Evolutionary conservation across 768 basidiomycete genomes (phyloP).

Genomic region (Naganishia friedmannii): DNA sequence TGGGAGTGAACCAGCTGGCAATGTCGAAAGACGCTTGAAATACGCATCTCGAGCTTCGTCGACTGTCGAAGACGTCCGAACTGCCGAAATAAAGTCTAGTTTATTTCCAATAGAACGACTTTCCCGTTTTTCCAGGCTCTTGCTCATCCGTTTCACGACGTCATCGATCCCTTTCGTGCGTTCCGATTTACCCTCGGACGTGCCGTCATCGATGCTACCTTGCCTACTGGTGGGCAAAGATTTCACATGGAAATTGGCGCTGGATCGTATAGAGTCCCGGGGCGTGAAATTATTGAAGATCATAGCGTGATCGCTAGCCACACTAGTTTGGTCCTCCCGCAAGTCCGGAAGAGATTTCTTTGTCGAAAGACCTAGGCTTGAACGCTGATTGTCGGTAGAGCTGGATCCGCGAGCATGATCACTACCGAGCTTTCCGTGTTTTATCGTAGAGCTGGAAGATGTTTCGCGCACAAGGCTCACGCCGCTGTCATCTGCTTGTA

Average conservation of each 20-base stretch:
- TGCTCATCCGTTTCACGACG: constrained; percentile 20
- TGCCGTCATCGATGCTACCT: constrained; percentile 8
- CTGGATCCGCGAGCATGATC: constrained; percentile 47
- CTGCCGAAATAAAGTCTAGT: constrained; percentile 20
- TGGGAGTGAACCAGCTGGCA: constrained; percentile 63
- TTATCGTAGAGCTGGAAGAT: constrained; percentile 55
- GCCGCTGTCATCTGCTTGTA: constrained; percentile 6
- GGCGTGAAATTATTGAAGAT: not conserved
- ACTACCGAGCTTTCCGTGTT: constrained; percentile 19
- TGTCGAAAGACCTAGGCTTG: constrained; percentile 45
- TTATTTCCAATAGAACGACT: constrained; percentile 18
- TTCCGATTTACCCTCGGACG: constrained; percentile 14
- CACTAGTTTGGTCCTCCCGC: constrained; percentile 56
- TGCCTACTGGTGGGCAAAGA: constrained; percentile 18
- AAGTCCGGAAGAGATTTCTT: constrained; percentile 89
- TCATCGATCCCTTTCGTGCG: constrained; percentile 13
- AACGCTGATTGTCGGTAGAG: constrained; percentile 43
- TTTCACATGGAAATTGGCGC: constrained; percentile 18
- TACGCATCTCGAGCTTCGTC: constrained; percentile 84
- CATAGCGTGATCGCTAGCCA: constrained; percentile 48
- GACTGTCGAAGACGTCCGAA: constrained; percentile 49
- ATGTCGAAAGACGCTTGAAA: constrained; percentile 82
- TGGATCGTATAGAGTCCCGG: constrained; percentile 19
- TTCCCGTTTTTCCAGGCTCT: constrained; percentile 21
- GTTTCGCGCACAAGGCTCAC: constrained; percentile 57